phyloP scores from a whole-genome alignment of 805 yeast genomes.

The Ogataea salicorniae region DNA sequence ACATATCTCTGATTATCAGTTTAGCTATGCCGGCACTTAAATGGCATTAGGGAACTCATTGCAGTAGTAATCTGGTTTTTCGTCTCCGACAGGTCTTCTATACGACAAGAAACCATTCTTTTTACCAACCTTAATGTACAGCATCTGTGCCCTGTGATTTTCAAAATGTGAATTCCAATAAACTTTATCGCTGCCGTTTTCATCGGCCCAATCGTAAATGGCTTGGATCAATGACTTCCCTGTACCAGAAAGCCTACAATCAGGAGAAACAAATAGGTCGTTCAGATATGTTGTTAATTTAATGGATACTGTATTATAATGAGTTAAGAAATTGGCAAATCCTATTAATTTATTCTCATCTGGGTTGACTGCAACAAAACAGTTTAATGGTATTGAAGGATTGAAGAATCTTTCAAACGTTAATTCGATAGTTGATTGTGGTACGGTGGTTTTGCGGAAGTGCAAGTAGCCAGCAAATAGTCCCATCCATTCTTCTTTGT shows the following conservation, averaged over 20 bases:
- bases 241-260: conserved; percentile 36
- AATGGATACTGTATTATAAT: conserved; percentile 43
- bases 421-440: conserved; percentile 32
- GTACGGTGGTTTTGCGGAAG: conserved; percentile 37
- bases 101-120: conserved; percentile 35
- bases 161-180: conserved; percentile 49
- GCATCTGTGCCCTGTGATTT: conserved; percentile 50
- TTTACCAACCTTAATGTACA: conserved; percentile 45
- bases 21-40: background rate
- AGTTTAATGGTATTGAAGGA: conserved; percentile 37
- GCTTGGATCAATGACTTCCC: conserved; percentile 45
- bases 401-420: conserved; percentile 44
- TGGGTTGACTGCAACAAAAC: conserved; percentile 40
- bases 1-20: background rate
- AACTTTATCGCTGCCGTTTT: conserved; percentile 32
- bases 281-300: conserved; percentile 41
- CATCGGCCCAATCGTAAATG: conserved; percentile 42
- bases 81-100: conserved; percentile 28
- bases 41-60: background rate
- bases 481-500: conserved; percentile 38
- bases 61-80: conserved; percentile 30
- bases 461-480: conserved; percentile 41
- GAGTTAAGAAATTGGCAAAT: conserved; percentile 42
- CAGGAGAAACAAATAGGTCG: conserved; percentile 42
- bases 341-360: conserved; percentile 36